Conservation (phyloP, 1,139 yeast species). For the Suhomyces bribrorum region DNA sequence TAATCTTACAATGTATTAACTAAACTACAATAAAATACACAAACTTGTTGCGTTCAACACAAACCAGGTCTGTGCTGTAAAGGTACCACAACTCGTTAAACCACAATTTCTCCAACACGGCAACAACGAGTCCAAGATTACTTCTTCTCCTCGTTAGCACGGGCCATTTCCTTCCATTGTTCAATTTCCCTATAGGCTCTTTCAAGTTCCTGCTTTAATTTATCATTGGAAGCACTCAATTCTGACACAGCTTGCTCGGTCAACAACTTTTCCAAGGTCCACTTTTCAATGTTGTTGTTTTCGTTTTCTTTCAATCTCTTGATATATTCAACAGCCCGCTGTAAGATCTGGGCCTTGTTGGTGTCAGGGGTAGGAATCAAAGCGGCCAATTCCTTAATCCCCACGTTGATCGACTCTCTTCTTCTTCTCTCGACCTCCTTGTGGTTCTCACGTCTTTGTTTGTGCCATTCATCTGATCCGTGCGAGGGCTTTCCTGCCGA, state of each 20-base stretch:
- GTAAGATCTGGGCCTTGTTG: slow-evolving; percentile 87
- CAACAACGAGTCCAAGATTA: slow-evolving; percentile 1
- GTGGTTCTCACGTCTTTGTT: slow-evolving; percentile 83
- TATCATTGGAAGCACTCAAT: slow-evolving; percentile 73
- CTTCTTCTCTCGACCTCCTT: slow-evolving; percentile 97
- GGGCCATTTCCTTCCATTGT: slow-evolving; percentile 62
- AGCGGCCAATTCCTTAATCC: slow-evolving; percentile 80
- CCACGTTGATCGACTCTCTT: slow-evolving; percentile 87
- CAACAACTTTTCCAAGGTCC: slow-evolving; percentile 88
- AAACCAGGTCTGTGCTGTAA: not conserved
- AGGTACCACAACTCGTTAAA: too few species aligned
- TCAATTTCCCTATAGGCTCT: slow-evolving; percentile 94
- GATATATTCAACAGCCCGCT: slow-evolving; percentile 86
- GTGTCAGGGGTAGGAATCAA: slow-evolving; percentile 87
- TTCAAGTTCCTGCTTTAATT: slow-evolving; percentile 75
- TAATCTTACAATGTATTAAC: not conserved
- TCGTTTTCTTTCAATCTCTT: slow-evolving; percentile 86
- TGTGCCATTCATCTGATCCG: slow-evolving; percentile 87
- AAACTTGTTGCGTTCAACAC: slow-evolving; percentile 1
- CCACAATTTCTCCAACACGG: too few species aligned
- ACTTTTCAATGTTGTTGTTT: slow-evolving; percentile 83
- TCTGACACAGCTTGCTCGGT: slow-evolving; percentile 91
- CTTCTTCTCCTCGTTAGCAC: slow-evolving; percentile 26
- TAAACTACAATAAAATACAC: slow-evolving; percentile 10
- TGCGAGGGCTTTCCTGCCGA: slow-evolving; percentile 52